Base-by-base conservation (phyloP, 495 filamentous ascomycete species). In the Penicillium bovifimosum region DNA sequence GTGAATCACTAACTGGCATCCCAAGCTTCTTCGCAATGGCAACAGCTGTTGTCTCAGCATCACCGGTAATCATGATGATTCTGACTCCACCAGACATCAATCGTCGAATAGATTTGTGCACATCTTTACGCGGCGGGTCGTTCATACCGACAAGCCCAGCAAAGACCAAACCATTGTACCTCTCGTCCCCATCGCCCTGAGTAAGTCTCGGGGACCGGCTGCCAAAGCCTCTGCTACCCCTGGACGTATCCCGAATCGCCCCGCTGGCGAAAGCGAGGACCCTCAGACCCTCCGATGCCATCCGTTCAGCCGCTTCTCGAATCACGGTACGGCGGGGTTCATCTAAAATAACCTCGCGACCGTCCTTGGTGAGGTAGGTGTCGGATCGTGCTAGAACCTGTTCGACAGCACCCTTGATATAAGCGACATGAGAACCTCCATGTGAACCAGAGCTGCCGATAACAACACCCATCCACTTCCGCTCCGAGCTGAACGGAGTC, bases 31-130 rank as follows among this genome's bases (percentile, higher is more conserved):
- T 88, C 16, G 86, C 93, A 62, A 97, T 96, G 1, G 93, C 93
- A 34, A 96, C 75, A 11, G 93, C 93, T 0, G 93, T 98, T 5
- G 88, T 90, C 60, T 96, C 88, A 11, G 93, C 85, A 68, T 98
- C 93, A 50, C 93, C 93, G 9, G 93, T 98, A 56, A 98, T 97
- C 93, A 98, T 98, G 58, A 97, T 95, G 29, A 97, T 86, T 60
- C 90, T 90, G 45, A 98, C 95, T 9, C 90, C 88, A 38, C 93
- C 92, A 42, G 89, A 81, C 86, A 97, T 93, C 47, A 98, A 73
- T 34, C 88, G 86, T 56, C 90, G 80, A 56, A 98, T 97, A 10
- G 91, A 86, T 48, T 87, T 86, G 58, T 90, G 86, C 5, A 97
- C 93, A 39, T 88, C 89, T 54, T 87, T 85, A 39, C 93, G 80